These are phyloP conservation scores for Boletales sp. DNA, from an alignment of 768 basidiomycete species.

Conservation along the genomic window DNA sequence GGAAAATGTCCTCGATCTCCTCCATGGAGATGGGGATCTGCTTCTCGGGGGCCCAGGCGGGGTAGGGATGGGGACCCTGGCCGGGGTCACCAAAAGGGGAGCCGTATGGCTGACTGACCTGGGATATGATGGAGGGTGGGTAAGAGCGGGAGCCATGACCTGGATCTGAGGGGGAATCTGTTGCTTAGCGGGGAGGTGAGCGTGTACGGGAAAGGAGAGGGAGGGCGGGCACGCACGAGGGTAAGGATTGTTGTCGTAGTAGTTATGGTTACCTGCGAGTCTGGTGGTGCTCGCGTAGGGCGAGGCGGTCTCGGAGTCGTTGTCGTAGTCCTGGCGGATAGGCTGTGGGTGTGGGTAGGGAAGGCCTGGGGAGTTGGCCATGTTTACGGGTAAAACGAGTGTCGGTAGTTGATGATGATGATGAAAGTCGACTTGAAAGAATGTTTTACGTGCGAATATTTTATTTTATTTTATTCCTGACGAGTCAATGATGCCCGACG, in stretches of 20 bases:
- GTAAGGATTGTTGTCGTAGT: slow-evolving; percentile 27
- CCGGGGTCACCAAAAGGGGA: slow-evolving; percentile 60
- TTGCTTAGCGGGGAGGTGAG: slow-evolving; percentile 5
- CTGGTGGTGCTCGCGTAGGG: slow-evolving; percentile 58
- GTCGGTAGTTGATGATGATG: neutral
- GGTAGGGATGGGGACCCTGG: slow-evolving; percentile 69
- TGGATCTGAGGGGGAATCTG: slow-evolving; percentile 27
- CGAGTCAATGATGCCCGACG: no score
- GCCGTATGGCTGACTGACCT: slow-evolving; percentile 53
- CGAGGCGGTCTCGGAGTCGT: slow-evolving; percentile 50
- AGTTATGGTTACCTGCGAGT: slow-evolving; percentile 44
- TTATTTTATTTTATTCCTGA: neutral
- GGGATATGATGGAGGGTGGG: slow-evolving; percentile 57
- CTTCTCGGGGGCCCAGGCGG: slow-evolving; percentile 90
- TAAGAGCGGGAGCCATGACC: slow-evolving; percentile 42
- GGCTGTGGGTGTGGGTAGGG: slow-evolving; percentile 29
- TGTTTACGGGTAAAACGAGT: slow-evolving; percentile 20
- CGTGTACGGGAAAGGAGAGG: neutral
- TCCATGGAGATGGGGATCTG: slow-evolving; percentile 96
- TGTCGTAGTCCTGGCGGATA: slow-evolving; percentile 39
- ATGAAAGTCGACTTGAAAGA: neutral
- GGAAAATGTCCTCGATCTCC: slow-evolving; percentile 98
- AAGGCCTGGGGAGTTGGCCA: slow-evolving; percentile 41
- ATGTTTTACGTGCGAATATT: slow-evolving; percentile 22
- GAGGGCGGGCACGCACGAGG: slow-evolving; percentile 11